Base-by-base conservation (phyloP, 1,284 basidiomycete species). In the Leccinum subspadiceum region DNA sequence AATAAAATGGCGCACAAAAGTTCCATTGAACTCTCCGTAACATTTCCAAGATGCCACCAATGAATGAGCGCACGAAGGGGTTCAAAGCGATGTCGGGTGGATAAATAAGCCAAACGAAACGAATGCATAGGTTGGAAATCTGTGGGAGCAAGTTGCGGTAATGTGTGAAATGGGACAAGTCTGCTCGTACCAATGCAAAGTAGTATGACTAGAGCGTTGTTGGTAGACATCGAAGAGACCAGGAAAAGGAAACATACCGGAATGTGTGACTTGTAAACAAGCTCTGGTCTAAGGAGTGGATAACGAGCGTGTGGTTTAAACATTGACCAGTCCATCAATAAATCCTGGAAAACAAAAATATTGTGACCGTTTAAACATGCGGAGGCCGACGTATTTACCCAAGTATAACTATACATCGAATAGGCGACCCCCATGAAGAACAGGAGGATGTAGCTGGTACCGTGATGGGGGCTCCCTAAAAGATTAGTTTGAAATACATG, bases 21-120 rank as follows among this genome's bases (percentile, higher is more conserved):
- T 97, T 97, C 95, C 95, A 98, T 65, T 93, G 92, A 76, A 85
- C 87, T 51, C 95, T 81, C n/a, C 95, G 78, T 2, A 94, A 68
- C 78, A 94, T 85, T 72, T 98, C 95, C 37, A 93, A 72, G 57
- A 89, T 68, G 1, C 81, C 92, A 3, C 80, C 85, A 56, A 94
- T 78, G 73, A 93, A 94, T 0, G 84, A 78, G n/a, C 92, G 82
- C 22, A 90, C 55, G 56, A 81, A 78, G 56, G 82, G 73, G 65
- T 80, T 78, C 0, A 83, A 80, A 0, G 83, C 83, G 0, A 75
- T 66, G 7, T 67, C 62, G 2, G 93, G 90, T 39, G 95, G 82
- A 68, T 95, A 96, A 58, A 88, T 79, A 3, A 94, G 69, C 92
- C 93, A 97, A 22, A 84, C 77, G 72, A 93, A 96, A 35, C 94